A percentile compares a stretch with the other conserved stretches of the same genome.
phyloP scores from a whole-genome alignment of 225 moss, liverwort and hornwort genomes.

The Lunularia cruciata region DNA sequence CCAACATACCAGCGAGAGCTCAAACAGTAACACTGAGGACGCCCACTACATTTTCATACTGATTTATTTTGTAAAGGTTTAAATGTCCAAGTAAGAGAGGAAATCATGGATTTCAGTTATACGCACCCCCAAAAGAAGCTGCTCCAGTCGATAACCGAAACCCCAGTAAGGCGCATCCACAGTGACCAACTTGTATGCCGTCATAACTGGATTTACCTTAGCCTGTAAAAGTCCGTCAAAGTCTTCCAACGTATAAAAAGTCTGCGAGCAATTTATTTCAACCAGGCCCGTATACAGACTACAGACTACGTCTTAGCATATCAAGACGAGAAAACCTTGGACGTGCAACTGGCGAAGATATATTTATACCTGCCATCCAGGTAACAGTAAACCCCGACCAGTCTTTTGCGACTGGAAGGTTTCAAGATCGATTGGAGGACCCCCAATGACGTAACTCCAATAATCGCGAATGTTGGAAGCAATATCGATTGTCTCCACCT shows the following conservation, averaged over 20 bases:
- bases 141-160: slow-evolving; percentile 93
- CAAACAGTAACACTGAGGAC: too few species aligned
- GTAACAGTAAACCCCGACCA: slow-evolving; percentile 64
- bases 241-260: neutral
- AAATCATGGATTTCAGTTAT: neutral
- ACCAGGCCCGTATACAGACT: neutral
- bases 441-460: slow-evolving; percentile 86
- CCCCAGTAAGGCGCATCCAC: slow-evolving; percentile 98
- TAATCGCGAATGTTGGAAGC: slow-evolving; percentile 68
- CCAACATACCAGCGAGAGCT: too few species aligned
- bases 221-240: slow-evolving; percentile 37
- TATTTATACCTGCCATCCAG: slow-evolving; percentile 75
- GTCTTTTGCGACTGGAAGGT: slow-evolving; percentile 74
- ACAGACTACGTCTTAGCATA: too few species aligned
- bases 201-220: slow-evolving; percentile 72
- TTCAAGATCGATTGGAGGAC: slow-evolving; percentile 71
- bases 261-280: neutral
- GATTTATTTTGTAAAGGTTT: too few species aligned
- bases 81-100: neutral
- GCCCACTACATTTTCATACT: too few species aligned
- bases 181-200: slow-evolving; percentile 91
- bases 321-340: too few species aligned
- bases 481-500: slow-evolving; percentile 80
- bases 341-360: neutral
- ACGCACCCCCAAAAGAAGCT: slow-evolving; percentile 71